Base-by-base conservation (phyloP, 2,329 filamentous ascomycete genomes). In the Diplodia scrobiculata region DNA sequence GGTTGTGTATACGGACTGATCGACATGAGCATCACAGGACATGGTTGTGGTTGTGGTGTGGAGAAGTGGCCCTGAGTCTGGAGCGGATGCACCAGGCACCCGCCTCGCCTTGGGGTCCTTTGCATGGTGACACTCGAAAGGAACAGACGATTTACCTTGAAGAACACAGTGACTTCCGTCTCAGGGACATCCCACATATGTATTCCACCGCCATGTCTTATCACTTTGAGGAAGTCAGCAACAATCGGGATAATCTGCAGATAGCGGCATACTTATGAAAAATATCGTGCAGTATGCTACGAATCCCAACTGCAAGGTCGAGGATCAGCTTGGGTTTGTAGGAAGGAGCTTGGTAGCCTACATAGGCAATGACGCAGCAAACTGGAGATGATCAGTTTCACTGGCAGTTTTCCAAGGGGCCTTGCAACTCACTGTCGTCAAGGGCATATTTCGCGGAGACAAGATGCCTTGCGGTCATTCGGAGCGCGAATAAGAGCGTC, bases 181-280 rank as follows among this genome's bases (percentile, higher is more conserved):
- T 63, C 34, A 29, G 60, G 60, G 19, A 63, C 69, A 25, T 77
- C 71, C 41, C 66, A 66, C 25, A 71, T 68, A 68, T 76, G 71
- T 32, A 73, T 74, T 25, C 77, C 77, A 38, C 76, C 77, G n/a
- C 77, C 77, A 70, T 76, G 69, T 21, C 73, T 67, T 10, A 72
- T 70, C 53, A 78, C 76, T 65, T 76, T 71, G 76, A 71, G 11
- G 38, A 75, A 53, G 14, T 63, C 4, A 63, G 58, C 66, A 36
- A 13, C 10, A 14, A 3, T 5, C 13, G 25, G 29, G 50, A 19
- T 13, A 3, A 21, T 13, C 6, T 17, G 13, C 32, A 10, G 36
- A 27, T 5, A 19, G 17, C 11, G 7, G 36, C 58, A 50, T 32
- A 65, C 63, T 54, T 38, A 65, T 29, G 21, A 58, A 25, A 11